These are phyloP conservation scores for Termitomyces eurrhizus DNA, from an alignment of 768 basidiomycete species.

Conservation along the genomic window DNA sequence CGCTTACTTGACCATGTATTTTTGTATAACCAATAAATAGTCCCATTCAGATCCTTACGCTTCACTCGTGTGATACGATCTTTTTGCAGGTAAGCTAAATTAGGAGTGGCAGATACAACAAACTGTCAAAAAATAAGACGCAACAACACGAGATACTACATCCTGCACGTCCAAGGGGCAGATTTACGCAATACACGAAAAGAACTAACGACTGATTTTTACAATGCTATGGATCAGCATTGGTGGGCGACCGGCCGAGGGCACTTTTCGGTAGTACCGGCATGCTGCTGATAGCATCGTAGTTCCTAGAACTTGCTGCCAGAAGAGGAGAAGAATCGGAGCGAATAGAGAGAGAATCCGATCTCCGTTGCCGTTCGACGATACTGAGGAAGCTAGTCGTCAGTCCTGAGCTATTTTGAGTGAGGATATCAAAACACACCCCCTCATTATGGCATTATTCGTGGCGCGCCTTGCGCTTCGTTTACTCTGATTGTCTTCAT, in stretches of 20 bases:
- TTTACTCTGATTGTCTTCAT: slow-evolving; percentile 84
- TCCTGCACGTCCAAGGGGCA: not conserved
- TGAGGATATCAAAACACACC: slow-evolving; percentile 37
- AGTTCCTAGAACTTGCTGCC: not conserved
- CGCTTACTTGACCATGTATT: not conserved
- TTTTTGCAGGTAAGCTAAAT: not conserved
- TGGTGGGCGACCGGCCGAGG: not conserved
- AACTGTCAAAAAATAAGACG: not conserved
- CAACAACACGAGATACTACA: not conserved
- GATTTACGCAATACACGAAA: not conserved
- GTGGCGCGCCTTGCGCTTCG: slow-evolving; percentile 65
- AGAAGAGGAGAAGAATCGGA: slow-evolving; percentile 36
- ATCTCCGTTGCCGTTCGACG: slow-evolving; percentile 47
- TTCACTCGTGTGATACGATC: not conserved
- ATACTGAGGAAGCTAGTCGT: slow-evolving; percentile 31
- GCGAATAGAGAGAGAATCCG: slow-evolving; percentile 21
- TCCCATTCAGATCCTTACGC: not conserved
- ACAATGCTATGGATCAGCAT: not conserved
- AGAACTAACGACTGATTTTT: not conserved
- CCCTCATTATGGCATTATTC: slow-evolving; percentile 75
- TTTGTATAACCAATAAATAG: not conserved
- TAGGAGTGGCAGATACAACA: not conserved
- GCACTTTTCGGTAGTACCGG: slow-evolving; percentile 1
- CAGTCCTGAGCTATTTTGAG: not conserved
- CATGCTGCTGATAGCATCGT: not conserved